These are phyloP conservation scores for Fusarium algeriense DNA, from an alignment of 2,329 filamentous ascomycete species.

Conservation along the genomic window DNA sequence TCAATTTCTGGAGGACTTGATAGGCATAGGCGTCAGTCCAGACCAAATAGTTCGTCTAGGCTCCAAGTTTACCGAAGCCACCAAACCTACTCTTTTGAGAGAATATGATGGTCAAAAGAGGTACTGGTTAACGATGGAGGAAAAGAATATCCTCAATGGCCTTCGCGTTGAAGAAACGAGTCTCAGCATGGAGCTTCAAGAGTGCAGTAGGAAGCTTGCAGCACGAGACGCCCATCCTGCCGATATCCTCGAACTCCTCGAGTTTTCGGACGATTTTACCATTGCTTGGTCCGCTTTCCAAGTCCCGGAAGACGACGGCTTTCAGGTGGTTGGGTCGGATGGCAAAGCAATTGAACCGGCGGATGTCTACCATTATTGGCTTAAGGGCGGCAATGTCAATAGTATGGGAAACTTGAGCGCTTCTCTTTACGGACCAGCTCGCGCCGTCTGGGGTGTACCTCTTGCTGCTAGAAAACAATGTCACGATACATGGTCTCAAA, in stretches of 20 bases:
- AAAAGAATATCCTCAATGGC: constrained; percentile 53
- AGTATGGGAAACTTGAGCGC: background rate
- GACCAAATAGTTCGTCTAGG: constrained; percentile 72
- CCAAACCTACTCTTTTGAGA: constrained; percentile 60
- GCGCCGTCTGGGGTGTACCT: constrained; percentile 65
- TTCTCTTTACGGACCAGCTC: constrained; percentile 44
- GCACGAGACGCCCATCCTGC: background rate
- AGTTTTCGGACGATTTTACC: constrained; percentile 64
- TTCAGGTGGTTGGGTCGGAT: constrained; percentile 58
- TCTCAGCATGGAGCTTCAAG: constrained; percentile 44
- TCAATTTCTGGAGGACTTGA: constrained; percentile 74
- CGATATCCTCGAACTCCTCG: constrained; percentile 58
- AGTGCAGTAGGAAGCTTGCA: constrained; percentile 32
- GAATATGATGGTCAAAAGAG: constrained; percentile 50
- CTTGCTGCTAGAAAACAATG: constrained; percentile 52
- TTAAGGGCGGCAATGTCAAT: background rate
- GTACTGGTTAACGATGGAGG: constrained; percentile 50
- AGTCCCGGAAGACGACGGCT: constrained; percentile 62
- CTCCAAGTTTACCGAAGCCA: constrained; percentile 65
- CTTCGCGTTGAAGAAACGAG: constrained; percentile 46
- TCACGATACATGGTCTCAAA: constrained; percentile 57
- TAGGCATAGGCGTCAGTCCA: constrained; percentile 66
- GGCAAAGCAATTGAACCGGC: constrained; percentile 57
- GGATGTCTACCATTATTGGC: constrained; percentile 42
- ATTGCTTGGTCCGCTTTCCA: constrained; percentile 69